phyloP scores from a whole-genome alignment of 805 yeast species.

The Phaffomyces thermotolerans region DNA sequence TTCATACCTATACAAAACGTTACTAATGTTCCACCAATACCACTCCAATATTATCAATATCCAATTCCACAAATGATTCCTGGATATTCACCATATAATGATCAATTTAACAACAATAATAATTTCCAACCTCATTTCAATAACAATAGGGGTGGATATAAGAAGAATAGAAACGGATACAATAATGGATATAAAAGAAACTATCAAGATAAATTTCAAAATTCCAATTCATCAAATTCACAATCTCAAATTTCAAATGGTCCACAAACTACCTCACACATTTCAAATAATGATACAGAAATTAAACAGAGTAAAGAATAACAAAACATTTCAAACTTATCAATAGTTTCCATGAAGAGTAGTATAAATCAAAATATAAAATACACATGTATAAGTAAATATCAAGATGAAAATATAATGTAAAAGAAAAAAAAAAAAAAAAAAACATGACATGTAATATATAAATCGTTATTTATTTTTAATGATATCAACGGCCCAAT shows the following conservation, averaged over 20 bases:
- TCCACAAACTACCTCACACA: too few relatives aligned
- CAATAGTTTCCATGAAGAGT: too few relatives aligned
- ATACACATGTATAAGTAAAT: too few relatives aligned
- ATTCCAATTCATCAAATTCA: neutral
- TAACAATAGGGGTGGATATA: slow-evolving; percentile 5
- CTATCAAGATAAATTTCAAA: neutral
- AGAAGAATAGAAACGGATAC: slow-evolving; percentile 2
- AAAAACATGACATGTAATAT: neutral
- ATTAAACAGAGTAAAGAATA: too few relatives aligned
- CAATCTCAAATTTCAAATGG: neutral
- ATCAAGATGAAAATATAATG: too few relatives aligned
- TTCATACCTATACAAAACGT: neutral
- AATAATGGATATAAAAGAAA: slow-evolving; percentile 1
- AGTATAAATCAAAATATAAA: too few relatives aligned
- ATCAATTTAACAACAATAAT: neutral
- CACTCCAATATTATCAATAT: slow-evolving; percentile 1
- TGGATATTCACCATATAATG: neutral
- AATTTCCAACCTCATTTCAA: neutral
- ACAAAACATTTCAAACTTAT: too few relatives aligned
- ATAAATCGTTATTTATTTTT: slow-evolving; percentile 39
- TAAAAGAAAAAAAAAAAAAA: neutral
- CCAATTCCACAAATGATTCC: neutral
- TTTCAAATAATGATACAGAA: too few relatives aligned
- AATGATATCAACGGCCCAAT: slow-evolving; percentile 82
- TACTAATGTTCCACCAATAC: neutral